phyloP scores from a whole-genome alignment of 169 alveolate species.

The Toxoplasma gondii region DNA sequence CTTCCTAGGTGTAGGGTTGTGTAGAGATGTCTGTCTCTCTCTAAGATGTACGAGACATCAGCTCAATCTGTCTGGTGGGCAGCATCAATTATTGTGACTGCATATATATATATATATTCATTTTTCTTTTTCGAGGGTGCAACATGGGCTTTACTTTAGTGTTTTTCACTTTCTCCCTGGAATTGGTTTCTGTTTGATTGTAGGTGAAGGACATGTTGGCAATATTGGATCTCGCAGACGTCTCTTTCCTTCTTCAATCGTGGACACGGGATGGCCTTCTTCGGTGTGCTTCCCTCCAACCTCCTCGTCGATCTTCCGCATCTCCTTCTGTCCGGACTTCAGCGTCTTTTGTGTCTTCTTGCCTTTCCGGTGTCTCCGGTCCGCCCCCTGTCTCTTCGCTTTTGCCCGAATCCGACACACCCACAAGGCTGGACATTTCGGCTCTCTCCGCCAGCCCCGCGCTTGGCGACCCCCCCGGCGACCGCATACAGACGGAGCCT shows the following conservation, averaged over 20 bases:
- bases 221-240: neutral
- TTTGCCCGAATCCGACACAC: neutral
- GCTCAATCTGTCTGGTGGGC: no score
- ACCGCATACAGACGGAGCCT: neutral
- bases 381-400: neutral
- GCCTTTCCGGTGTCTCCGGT: neutral
- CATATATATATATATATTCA: no score
- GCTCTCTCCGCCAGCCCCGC: neutral
- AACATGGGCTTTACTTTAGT: no score
- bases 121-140: no score
- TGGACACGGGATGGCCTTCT: neutral
- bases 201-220: constrained; percentile 11
- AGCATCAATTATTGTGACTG: no score
- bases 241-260: neutral
- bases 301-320: neutral
- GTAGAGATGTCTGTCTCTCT: no score
- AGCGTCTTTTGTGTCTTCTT: neutral
- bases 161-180: no score
- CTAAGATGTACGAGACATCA: no score
- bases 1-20: no score
- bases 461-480: no score
- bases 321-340: neutral
- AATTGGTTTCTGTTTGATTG: neutral
- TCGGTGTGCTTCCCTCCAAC: neutral
- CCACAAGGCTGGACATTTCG: neutral